These are phyloP conservation scores for Mortierella sp. DNA, from an alignment of 371 early-diverging fungal genomes.

Conservation along the genomic window DNA sequence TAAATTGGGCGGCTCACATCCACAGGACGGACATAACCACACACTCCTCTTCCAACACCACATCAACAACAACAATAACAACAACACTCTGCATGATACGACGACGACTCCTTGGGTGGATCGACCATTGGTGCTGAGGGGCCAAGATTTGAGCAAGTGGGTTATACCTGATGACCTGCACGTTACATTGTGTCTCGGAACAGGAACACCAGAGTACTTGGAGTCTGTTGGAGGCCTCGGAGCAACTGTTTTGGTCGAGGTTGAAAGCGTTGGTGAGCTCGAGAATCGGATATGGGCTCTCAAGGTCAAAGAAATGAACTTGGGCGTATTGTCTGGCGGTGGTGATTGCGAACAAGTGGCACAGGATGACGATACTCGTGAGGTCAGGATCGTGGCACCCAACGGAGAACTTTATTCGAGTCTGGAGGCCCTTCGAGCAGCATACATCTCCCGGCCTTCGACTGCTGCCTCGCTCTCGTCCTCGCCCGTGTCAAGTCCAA, in stretches of 20 bases:
- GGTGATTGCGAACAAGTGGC: not conserved
- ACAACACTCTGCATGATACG: slow-evolving; percentile 2
- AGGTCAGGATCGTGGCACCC: slow-evolving; percentile 31
- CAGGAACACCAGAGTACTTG: slow-evolving; percentile 18
- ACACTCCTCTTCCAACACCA: not conserved
- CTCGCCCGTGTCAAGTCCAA: not conserved
- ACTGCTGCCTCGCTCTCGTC: not conserved
- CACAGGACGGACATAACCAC: not conserved
- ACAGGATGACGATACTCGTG: not conserved
- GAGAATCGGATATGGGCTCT: slow-evolving; percentile 44
- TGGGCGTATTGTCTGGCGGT: not conserved
- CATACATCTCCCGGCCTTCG: slow-evolving; percentile 3
- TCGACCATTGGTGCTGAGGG: slow-evolving; percentile 19
- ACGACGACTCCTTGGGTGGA: slow-evolving; percentile 12
- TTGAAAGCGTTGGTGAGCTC: slow-evolving; percentile 31
- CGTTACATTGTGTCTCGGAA: slow-evolving; percentile 40
- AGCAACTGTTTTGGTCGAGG: slow-evolving; percentile 46
- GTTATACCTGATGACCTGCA: slow-evolving; percentile 49
- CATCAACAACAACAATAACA: not conserved
- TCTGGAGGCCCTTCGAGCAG: slow-evolving; percentile 16
- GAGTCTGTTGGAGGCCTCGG: slow-evolving; percentile 38
- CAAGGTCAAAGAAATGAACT: slow-evolving; percentile 42
- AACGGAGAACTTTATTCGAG: slow-evolving; percentile 32
- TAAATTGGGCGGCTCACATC: slow-evolving; percentile 5
- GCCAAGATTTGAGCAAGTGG: slow-evolving; percentile 34